Base-by-base conservation (phyloP, 2,329 filamentous ascomycete genomes). In the Teratosphaeria destructans region DNA sequence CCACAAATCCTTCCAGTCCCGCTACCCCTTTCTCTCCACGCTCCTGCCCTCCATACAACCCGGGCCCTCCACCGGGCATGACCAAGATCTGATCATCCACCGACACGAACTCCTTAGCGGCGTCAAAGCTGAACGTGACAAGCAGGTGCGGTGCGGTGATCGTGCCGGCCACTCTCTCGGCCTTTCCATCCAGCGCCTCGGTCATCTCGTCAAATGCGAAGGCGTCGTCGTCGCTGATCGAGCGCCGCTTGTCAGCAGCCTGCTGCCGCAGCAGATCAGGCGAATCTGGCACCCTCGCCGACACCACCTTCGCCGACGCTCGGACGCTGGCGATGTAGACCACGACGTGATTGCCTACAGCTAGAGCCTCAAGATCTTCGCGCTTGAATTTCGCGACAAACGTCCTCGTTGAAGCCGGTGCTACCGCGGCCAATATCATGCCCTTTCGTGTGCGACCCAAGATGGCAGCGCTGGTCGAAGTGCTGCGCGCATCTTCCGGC, bases 261-360 rank as follows among this genome's bases (percentile, higher is more conserved):
- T 19, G 43, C 19, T 32, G 34, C n/a, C 19, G 52, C 8, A 37
- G 23, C 29, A 53, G 53, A 2, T 59, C 56, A 14, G 66, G 62
- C 14, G 62, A 62, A 52, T 73, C 71, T 5, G 71, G 70, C 26
- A 65, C 66, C 11, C 70, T 61, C n/a, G 71, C 70, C 5, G 72
- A 73, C 8, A 88, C 71, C 1, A 97, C 83, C 61, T 87, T 86
- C 0, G 90, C 92, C 0, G 88, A 85, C 1, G 91, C 88, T 8
- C 93, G 83, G 14, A 97, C 86, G 69, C 91, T 96, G 19, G 90
- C 90, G 49, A 92, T 84, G 69, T 96, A 97, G 0, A 93, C 83
- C 34, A 95, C 91, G 5, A 92, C 85, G 37, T 87, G 78, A 49
- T 82, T 86, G 1, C 89, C 88, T 0, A 85, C 76, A 0, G 82